Base-by-base conservation (phyloP, 495 filamentous ascomycete genomes). In the Bryoglossum gracile region DNA sequence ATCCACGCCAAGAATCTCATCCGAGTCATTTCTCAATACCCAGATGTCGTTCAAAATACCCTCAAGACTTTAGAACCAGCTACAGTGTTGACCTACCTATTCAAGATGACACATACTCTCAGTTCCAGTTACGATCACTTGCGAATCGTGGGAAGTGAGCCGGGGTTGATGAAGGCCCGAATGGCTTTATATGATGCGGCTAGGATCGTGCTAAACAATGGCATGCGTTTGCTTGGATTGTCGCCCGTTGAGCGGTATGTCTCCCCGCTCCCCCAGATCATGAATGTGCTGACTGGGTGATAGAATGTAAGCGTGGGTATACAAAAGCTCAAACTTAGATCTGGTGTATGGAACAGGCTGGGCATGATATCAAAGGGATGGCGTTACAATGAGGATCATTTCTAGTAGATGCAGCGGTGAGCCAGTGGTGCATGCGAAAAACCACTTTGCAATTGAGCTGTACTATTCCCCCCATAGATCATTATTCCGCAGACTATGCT, bases 91-190 rank as follows among this genome's bases (percentile, higher is more conserved):
- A 81, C 80, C 9, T 95, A 92, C 67, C 77, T 95, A 36, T 91
- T 91, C 73, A 83, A 81, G 67, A 84, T 95, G 83, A 94, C 86
- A 1, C 88, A 92, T 62, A 72, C 80, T 42, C 65, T 94, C 46
- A 90, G 84, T 70, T 86, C 81, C 30, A 84, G 82, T 62, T 94
- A 92, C 62, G 87, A 89, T 57, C 76, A 86, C 3, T 74, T 94
- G 25, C 76, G 84, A 60, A 83, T 94, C 19, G 75, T 91, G 10
- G 85, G 86, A 37, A 86, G 80, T 58, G 76, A 77, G 60, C 74
- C 73, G 13, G 82, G 82, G 58, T 56, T 86, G 28, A 85, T 83
- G 71, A 80, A 80, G 63, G 84, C 86, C 22, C 78, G 87, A 42
- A 80, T 91, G 76, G 86, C 87, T 2, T 68, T 95, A 46, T 95